A percentile compares a stretch with the other conserved stretches of the same genome.
These are phyloP conservation scores for Phytophthora sojae DNA, from an alignment of 352 stramenopile species.

Conservation along the genomic window DNA sequence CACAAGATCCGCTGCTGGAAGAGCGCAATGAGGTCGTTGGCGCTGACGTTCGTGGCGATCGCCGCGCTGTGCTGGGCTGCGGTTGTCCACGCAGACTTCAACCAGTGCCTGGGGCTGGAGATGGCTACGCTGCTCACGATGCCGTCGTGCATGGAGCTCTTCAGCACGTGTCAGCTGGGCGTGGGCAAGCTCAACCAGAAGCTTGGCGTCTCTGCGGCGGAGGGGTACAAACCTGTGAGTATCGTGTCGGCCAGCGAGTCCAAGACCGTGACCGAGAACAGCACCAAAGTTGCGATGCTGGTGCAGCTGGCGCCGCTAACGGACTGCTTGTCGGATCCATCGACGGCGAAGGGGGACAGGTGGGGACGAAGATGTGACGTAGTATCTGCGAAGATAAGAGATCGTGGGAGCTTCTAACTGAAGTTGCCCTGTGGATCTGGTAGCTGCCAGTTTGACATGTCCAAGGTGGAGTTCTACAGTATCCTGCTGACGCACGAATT, in stretches of 20 bases:
- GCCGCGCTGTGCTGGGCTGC: conserved; percentile 12
- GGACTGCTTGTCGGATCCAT: conserved; percentile 32
- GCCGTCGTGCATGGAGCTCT: conserved; percentile 49
- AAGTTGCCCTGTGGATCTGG: not conserved
- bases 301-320: conserved; percentile 59
- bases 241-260: conserved; percentile 74
- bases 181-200: conserved; percentile 65
- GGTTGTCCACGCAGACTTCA: conserved; percentile 42
- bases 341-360: conserved; percentile 13
- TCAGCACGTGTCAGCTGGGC: conserved; percentile 52
- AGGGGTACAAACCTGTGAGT: conserved; percentile 56
- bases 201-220: conserved; percentile 27
- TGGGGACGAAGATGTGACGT: not conserved
- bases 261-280: conserved; percentile 40
- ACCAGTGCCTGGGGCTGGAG: conserved; percentile 64
- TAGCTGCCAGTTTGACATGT: conserved; percentile 73
- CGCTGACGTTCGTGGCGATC: conserved; percentile 7
- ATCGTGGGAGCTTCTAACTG: not conserved
- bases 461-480: conserved; percentile 69
- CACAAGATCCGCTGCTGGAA: conserved; percentile 9
- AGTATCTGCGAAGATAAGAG: no score
- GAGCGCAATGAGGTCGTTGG: conserved; percentile 12
- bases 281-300: conserved; percentile 62
- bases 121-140: conserved; percentile 45
- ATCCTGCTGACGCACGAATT: conserved; percentile 58